phyloP scores from a whole-genome alignment of 2,329 filamentous ascomycete genomes.

The Penicillium italicum region DNA sequence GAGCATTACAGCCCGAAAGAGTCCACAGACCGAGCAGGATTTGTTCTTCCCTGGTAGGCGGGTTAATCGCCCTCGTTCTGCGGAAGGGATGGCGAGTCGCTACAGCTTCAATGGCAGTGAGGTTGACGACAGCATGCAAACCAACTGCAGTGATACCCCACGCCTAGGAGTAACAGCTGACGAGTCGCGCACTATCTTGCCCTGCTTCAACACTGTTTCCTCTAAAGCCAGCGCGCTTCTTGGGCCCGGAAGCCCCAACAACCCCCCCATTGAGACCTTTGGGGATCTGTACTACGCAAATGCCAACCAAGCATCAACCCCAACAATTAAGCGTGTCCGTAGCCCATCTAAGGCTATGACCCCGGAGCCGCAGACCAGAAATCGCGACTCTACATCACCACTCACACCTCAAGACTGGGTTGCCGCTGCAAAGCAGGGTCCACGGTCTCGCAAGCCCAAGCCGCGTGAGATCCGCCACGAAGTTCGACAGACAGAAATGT shows the following conservation, averaged over 20 bases:
- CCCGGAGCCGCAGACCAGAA: constrained; percentile 9
- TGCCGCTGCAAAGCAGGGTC: constrained; percentile 35
- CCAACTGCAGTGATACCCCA: constrained; percentile 33
- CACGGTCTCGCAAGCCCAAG: constrained; percentile 18
- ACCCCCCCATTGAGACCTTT: constrained; percentile 22
- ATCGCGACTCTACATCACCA: constrained; percentile 27
- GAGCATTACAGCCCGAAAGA: constrained; percentile 33
- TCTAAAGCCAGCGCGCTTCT: constrained; percentile 26
- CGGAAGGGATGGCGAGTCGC: constrained; percentile 31
- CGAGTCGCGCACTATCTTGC: constrained; percentile 33
- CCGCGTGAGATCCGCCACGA: constrained; percentile 6
- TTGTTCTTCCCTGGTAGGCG: constrained; percentile 21
- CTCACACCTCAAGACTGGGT: constrained; percentile 44
- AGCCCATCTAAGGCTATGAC: constrained; percentile 18
- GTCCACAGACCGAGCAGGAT: constrained; percentile 17
- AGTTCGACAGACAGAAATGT: not conserved
- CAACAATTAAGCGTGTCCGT: constrained; percentile 23
- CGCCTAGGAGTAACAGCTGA: constrained; percentile 20
- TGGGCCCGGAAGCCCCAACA: constrained; percentile 23
- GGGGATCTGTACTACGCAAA: constrained; percentile 20
- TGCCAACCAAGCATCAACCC: constrained; percentile 21
- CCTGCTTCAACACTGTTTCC: constrained; percentile 30
- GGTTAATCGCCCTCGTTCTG: constrained; percentile 34
- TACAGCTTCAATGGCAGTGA: constrained; percentile 32
- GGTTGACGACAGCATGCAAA: constrained; percentile 30